Base-by-base conservation (phyloP, 345 rosid species). In the Brassica incana region DNA sequence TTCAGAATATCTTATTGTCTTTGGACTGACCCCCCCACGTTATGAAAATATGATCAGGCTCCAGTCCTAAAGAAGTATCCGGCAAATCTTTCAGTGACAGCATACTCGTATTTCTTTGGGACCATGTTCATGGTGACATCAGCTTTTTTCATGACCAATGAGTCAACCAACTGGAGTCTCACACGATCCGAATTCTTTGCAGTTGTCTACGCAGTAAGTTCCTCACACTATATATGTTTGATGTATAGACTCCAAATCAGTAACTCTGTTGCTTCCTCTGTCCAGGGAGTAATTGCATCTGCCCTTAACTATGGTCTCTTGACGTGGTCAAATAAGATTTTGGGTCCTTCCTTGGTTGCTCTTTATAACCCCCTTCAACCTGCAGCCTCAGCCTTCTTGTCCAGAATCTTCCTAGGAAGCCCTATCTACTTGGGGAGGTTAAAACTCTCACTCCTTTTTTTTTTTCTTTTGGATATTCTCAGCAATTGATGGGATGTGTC, bases 361-460 rank as follows among this genome's bases (percentile, higher is more conserved):
- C 92, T 95, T 6, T 95, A 95, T 83, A 88, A 90, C 74, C 99
- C 99, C 69, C 97, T 95, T 84, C 98, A 95, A 83, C 98, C 98
- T 69, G 97, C 92, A 29, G 89, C 96, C 9, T 93, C 99, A 64
- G 89, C 98, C 29, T 83, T 91, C 52, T 85, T 95, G 68, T 93
- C 99, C 9, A 88, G 87, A 85, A 69, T 91, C 78, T 95, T 95
- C 87, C 97, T 95, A n/a, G 99, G 98, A 78, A 95, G 95, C 75
- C 88, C 97, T 4, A 83, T 95, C 78, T 93, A 91, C 85, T 75
- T 95, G 89, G 99, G 98, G 87, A 95, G 99, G 99, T 95, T 81
- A 67, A 32, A 73, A 76, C 38, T 67, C n/a, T 69, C 64, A 29
- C 25, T 61, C 30, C 25, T 63, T 62, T 30, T 38, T 32, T 70